Percentiles rank a stretch among this genome's conserved stretches.
phyloP scores from a whole-genome alignment of 208 protist genomes.

The Novymonas esmeraldas region DNA sequence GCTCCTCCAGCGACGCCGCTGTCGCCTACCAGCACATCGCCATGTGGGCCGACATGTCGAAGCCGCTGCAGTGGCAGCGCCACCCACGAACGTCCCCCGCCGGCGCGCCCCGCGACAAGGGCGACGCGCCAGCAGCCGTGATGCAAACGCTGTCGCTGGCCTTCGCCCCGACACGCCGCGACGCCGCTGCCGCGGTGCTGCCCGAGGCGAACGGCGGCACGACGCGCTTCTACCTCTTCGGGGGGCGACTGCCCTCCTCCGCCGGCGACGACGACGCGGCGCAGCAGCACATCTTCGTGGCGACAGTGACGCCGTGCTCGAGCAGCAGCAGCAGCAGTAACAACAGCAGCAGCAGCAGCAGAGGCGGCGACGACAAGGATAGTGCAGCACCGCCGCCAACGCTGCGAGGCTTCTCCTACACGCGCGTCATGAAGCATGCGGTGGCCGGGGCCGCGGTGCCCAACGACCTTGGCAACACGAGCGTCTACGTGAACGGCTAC shows the following conservation, averaged over 20 bases:
- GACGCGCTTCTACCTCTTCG: constrained; percentile 9
- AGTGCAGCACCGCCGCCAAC: not conserved
- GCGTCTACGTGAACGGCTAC: constrained; percentile 47
- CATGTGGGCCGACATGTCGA: constrained; percentile 14
- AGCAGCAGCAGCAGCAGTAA: not conserved
- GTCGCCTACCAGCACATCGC: constrained; percentile 9
- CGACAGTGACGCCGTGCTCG: not conserved
- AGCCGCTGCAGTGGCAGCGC: not conserved
- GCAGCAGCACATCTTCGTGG: constrained; percentile 8
- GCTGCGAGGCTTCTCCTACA: constrained; percentile 10
- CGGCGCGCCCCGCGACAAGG: no score
- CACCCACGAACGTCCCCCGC: no score
- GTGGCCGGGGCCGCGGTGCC: not conserved
- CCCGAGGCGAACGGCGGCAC: not conserved
- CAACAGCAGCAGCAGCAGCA: not conserved
- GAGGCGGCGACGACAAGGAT: not conserved
- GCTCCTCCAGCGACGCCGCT: not conserved
- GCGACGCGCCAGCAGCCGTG: not conserved
- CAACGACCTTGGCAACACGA: constrained; percentile 22
- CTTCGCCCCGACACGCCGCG: constrained; percentile 3
- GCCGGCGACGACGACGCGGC: not conserved
- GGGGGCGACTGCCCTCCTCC: not conserved
- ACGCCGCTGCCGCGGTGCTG: constrained; percentile 13
- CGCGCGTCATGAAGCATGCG: constrained; percentile 2
- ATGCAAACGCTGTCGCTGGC: constrained; percentile 1